Percentiles rank a stretch among this genome's conserved stretches.
Conservation (phyloP, 2,329 filamentous ascomycete genomes). For the Fonsecaea pugnacius region DNA sequence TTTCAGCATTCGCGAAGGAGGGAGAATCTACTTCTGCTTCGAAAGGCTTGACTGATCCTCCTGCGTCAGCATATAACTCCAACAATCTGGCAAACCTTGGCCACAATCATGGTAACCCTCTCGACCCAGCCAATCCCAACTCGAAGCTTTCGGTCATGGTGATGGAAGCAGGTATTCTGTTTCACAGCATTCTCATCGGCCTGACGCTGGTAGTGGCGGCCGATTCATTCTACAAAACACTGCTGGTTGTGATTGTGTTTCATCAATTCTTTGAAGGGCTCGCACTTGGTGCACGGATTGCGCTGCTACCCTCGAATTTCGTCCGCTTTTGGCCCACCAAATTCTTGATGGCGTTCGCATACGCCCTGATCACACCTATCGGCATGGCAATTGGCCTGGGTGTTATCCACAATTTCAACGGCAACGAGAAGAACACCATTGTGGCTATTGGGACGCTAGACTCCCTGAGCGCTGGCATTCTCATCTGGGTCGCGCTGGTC, state of each 20-base stretch:
- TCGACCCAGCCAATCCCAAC: slow-evolving; percentile 42
- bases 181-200: slow-evolving; percentile 71
- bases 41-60: too few species aligned
- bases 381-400: slow-evolving; percentile 82
- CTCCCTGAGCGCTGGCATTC: slow-evolving; percentile 73
- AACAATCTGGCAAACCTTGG: slow-evolving; percentile 37
- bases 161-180: slow-evolving; percentile 74
- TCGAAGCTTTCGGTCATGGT: slow-evolving; percentile 68
- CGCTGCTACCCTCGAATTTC: slow-evolving; percentile 52
- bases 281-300: slow-evolving; percentile 73
- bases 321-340: slow-evolving; percentile 66
- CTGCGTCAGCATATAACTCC: too few species aligned
- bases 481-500: slow-evolving; percentile 78
- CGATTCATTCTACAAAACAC: slow-evolving; percentile 57
- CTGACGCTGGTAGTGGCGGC: slow-evolving; percentile 52
- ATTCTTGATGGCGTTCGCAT: slow-evolving; percentile 64
- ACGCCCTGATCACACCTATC: slow-evolving; percentile 73
- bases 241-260: slow-evolving; percentile 70
- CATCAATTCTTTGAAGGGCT: slow-evolving; percentile 80
- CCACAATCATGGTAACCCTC: slow-evolving; percentile 42
- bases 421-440: slow-evolving; percentile 70
- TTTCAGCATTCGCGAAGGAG: too few species aligned
- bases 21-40: too few species aligned
- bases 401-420: slow-evolving; percentile 72
- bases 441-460: slow-evolving; percentile 75